Evolutionary conservation across 2,329 filamentous ascomycete species (phyloP), one percentile per base, ranked within the genome.

Genomic region (Microdochium trichocladiopsis): DNA sequence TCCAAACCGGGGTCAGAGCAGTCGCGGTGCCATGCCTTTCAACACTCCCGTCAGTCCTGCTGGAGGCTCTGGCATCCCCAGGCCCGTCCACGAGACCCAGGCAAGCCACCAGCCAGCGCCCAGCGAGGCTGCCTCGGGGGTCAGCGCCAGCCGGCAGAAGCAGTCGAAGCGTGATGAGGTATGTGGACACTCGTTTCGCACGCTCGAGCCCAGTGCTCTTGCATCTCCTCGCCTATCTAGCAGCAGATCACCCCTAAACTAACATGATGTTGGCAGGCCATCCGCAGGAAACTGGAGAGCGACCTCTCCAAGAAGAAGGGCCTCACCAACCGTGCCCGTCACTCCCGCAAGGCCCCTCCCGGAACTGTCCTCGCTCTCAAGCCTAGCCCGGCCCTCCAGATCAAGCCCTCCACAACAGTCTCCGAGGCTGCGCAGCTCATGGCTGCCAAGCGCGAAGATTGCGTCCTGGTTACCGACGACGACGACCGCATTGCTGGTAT

Each of bases 81-180:
- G 88, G 62, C 88, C 88, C 47, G 82, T 88, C 50, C 75, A 83
- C 57, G 88, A 91, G 50, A 69, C 69, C 54, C 74, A 77, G 51
- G 28, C 55, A 53, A 66, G 66, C 41, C 57, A 63, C 37, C 72
- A 61, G 48, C 61, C 61, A n/a, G 51, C 78, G 59, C 74, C 76
- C 58, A 83, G 75, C 72, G 87, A 88, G 61, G 72, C 68, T 55
- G 79, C 90, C 52, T 85, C 88, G 41, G 61, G 61, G 25, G 82
- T 96, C 74, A 96, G 90, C 73, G 89, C 91, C 62, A 97, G 93
- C 72, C 85, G 94, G 66, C 89, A 94, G 71, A 96, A 96, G 75
- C 93, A 96, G 79, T 87, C 86, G 61, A 97, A 97, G 76, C 86
- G 92, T 72, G 94, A 99, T 86, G 94, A 99, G 88, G 94, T 99